Base-by-base conservation (phyloP, 2,329 filamentous ascomycete genomes). In the Didymella pinodella region DNA sequence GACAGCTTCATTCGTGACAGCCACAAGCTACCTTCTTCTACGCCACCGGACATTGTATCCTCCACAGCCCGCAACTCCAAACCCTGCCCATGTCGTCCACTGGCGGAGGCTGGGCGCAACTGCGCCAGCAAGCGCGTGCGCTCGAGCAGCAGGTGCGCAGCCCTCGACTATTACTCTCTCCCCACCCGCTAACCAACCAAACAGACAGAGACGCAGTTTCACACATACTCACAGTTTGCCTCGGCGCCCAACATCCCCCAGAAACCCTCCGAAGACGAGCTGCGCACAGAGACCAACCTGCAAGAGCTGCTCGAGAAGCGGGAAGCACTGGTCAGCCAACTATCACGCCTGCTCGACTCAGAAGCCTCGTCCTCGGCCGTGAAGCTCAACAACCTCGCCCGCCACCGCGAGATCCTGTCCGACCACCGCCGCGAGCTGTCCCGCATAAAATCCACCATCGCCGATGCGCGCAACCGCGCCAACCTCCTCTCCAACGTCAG, bases 311-410 rank as follows among this genome's bases (percentile, higher is more conserved):
- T 99, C 38, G 88, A 92, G 73, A 92, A 90, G 92, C 90, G 95
- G 74, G 92, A 97, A 75, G 82, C 84, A 44, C 86, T 95, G 52
- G 88, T 98, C 74, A 81, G 84, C 59, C 92, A 97, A 78, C 90
- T 99, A 56, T 83, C 88, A 66, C 91, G 94, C 58, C 88, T 97
- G 53, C 90, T 98, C 68, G 94, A 98, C 81, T 96, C 93, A 56
- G 94, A 98, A 84, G 88, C 93, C 22, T 92, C 91, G 49, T 89
- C 93, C 44, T 98, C 94, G 36, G 93, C 93, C 55, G 86, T 97
- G n/a, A 98, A 98, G 80, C 93, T 97, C 73, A 97, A 94, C 81
- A 97, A 98, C 76, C 88, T 99, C 36, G 85, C 91, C 59, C 90
- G 96, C 29, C 92, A 98, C 69, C 91, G 92, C 66, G 93, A 97